phyloP scores from a whole-genome alignment of 805 yeast species.

The Jamesozyma gamospora region DNA sequence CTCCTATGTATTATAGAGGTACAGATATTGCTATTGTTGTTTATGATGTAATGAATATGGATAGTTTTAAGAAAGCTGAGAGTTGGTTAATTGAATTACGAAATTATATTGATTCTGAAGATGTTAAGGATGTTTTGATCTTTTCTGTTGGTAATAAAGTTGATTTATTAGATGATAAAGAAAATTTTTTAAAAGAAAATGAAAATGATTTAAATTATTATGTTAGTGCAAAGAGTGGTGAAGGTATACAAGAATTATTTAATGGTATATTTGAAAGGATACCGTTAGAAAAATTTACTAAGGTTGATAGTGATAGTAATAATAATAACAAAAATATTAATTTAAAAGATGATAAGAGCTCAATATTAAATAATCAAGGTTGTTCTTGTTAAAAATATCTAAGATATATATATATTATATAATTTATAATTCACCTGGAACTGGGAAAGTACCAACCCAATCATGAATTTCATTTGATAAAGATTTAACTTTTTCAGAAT shows the following conservation, averaged over 20 bases:
- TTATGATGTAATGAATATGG: constrained; percentile 59
- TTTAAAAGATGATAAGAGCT: neutral
- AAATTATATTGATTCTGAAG: constrained; percentile 23
- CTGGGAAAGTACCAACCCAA: constrained; percentile 73
- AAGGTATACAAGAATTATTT: constrained; percentile 37
- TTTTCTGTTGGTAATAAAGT: constrained; percentile 70
- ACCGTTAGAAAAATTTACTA: constrained; percentile 14
- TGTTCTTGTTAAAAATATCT: neutral
- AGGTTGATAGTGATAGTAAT: neutral
- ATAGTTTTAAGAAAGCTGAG: constrained; percentile 58
- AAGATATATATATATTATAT: neutral
- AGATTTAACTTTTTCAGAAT: constrained; percentile 47
- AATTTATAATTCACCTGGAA: constrained; percentile 68
- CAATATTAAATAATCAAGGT: neutral
- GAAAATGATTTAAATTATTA: neutral
- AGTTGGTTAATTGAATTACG: constrained; percentile 71
- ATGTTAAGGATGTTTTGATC: constrained; percentile 53
- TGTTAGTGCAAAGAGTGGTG: constrained; percentile 48
- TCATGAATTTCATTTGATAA: constrained; percentile 56
- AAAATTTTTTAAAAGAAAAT: constrained; percentile 28
- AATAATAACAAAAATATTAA: neutral
- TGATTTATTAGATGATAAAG: constrained; percentile 41
- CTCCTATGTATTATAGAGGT: constrained; percentile 77
- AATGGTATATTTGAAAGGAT: constrained; percentile 35
- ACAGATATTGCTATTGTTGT: constrained; percentile 75